These are phyloP conservation scores for Trichoderma citrinoviride DNA, from an alignment of 2,329 filamentous ascomycete genomes.

Conservation along the genomic window DNA sequence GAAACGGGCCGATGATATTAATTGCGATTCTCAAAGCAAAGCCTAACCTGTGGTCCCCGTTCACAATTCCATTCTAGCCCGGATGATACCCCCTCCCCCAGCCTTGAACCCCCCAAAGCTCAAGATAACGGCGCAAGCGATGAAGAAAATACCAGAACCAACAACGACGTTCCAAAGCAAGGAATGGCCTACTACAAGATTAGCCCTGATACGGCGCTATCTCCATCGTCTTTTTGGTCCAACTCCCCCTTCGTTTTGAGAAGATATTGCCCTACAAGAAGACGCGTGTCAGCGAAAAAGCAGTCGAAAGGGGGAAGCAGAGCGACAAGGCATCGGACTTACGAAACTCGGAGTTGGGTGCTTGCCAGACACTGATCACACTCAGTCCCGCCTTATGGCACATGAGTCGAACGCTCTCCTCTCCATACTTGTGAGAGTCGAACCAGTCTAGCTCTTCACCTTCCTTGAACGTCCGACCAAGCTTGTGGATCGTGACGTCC, in stretches of 20 bases:
- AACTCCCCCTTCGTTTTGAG: constrained; percentile 33
- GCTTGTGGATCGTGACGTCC: constrained; percentile 31
- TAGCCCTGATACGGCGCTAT: constrained; percentile 39
- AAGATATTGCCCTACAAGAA: constrained; percentile 39
- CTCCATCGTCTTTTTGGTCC: constrained; percentile 36
- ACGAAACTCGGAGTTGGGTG: constrained; percentile 41
- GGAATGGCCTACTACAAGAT: background rate
- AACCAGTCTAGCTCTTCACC: constrained; percentile 44
- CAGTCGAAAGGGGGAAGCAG: too few species aligned
- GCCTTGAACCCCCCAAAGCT: background rate
- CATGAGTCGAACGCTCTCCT: constrained; percentile 39
- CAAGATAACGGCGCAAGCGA: background rate
- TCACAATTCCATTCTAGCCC: background rate
- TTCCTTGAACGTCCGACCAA: constrained; percentile 30
- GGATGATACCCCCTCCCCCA: background rate
- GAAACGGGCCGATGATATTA: constrained; percentile 19
- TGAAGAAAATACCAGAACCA: background rate
- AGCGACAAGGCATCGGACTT: constrained; percentile 23
- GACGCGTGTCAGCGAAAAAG: constrained; percentile 23
- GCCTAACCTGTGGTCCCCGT: background rate
- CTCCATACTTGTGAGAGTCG: constrained; percentile 43
- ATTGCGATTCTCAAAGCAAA: background rate
- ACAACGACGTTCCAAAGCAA: background rate
- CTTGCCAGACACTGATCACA: constrained; percentile 38
- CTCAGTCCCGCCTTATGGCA: constrained; percentile 40